Percentiles rank a stretch among this genome's conserved stretches.
These are phyloP conservation scores for Solanum chaucha DNA, from an alignment of 257 asterid genomes.

Conservation along the genomic window DNA sequence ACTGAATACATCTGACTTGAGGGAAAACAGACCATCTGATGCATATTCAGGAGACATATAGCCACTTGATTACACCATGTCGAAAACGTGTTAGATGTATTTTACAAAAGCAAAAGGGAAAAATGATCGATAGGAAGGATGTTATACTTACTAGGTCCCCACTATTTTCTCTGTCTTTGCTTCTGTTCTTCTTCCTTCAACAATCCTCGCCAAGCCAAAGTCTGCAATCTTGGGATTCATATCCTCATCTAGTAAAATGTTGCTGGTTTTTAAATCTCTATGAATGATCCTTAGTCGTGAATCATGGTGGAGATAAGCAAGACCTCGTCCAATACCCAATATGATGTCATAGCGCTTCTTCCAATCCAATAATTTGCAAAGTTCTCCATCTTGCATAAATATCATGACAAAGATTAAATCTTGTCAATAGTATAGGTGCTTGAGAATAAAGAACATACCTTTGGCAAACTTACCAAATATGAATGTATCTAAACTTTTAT, in stretches of 20 bases:
- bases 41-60: conserved; percentile 20
- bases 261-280: background rate
- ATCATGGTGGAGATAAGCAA: conserved; percentile 1
- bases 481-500: background rate
- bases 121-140: background rate
- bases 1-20: conserved; percentile 15
- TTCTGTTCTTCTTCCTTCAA: background rate
- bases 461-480: conserved; percentile 3
- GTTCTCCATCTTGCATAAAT: background rate
- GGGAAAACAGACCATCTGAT: conserved; percentile 5
- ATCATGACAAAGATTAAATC: background rate
- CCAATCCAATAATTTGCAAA: background rate
- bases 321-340: background rate
- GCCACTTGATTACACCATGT: background rate
- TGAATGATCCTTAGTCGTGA: background rate
- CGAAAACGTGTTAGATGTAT: background rate
- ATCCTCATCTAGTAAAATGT: background rate
- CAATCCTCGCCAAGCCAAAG: conserved; percentile 6
- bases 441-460: background rate
- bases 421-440: too few relatives aligned
- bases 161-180: background rate
- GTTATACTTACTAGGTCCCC: conserved; percentile 8
- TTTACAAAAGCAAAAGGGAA: too few relatives aligned
- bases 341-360: background rate
- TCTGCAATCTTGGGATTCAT: background rate